Percentiles rank a stretch among this genome's conserved stretches.
Evolutionary conservation across 768 basidiomycete species (phyloP).

Genomic region (Collybia nuda): DNA sequence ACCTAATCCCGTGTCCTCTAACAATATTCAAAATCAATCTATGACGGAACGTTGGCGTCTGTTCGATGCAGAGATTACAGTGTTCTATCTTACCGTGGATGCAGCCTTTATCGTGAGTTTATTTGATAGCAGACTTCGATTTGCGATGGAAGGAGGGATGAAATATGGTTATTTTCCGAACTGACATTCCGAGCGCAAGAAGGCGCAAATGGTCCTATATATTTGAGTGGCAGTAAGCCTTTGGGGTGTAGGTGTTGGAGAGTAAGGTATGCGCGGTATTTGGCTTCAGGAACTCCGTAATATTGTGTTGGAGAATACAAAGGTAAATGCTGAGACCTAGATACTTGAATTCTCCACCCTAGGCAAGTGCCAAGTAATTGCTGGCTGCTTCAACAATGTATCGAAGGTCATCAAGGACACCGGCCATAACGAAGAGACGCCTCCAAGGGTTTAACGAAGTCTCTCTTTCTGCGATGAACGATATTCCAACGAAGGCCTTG

Average conservation of each 20-base stretch:
- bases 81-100: constrained; percentile 2
- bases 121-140: constrained; percentile 15
- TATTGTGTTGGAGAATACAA: constrained; percentile 11
- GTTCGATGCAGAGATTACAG: not conserved
- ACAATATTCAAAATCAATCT: constrained; percentile 1
- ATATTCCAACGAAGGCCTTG: constrained; percentile 18
- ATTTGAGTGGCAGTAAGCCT: constrained; percentile 13
- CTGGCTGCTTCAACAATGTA: not conserved
- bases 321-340: constrained; percentile 14
- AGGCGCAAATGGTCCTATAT: constrained; percentile 18
- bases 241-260: constrained; percentile 8
- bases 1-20: too few relatives aligned
- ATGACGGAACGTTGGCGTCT: not conserved
- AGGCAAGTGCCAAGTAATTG: not conserved
- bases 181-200: constrained; percentile 16
- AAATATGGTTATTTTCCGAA: too few relatives aligned
- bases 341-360: not conserved
- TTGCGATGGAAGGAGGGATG: constrained; percentile 8
- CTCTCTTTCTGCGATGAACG: constrained; percentile 13
- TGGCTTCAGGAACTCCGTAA: constrained; percentile 11
- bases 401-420: not conserved
- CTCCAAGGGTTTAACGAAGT: not conserved
- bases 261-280: not conserved
- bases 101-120: constrained; percentile 14
- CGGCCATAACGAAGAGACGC: not conserved